Percentiles rank a stretch among this genome's conserved stretches.
phyloP scores from a whole-genome alignment of 768 basidiomycete species.

The Rhizopogon vesiculosus region DNA sequence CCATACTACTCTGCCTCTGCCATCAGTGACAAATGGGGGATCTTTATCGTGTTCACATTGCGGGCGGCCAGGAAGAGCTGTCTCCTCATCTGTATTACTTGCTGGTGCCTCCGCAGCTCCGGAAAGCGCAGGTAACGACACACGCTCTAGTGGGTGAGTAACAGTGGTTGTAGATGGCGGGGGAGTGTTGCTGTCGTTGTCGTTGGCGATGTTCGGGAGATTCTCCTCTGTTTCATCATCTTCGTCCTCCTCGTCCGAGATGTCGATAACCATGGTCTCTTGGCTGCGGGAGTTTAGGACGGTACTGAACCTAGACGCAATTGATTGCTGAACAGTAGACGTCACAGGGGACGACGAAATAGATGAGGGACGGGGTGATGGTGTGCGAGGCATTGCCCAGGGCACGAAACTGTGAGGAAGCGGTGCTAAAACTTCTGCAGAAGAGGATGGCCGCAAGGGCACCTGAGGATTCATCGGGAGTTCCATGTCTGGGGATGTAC shows the following conservation, averaged over 20 bases:
- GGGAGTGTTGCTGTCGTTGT: not conserved
- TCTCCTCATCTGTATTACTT: not conserved
- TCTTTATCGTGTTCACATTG: slow-evolving; percentile 30
- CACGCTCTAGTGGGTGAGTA: slow-evolving; percentile 1
- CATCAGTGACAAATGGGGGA: slow-evolving; percentile 60
- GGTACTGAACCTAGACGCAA: slow-evolving; percentile 22
- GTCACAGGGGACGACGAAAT: not conserved
- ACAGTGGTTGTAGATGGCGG: not conserved
- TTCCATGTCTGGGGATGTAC: not conserved
- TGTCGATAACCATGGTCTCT: slow-evolving; percentile 27
- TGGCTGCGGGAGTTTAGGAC: slow-evolving; percentile 15
- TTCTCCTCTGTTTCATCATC: slow-evolving; percentile 10
- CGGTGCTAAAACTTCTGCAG: slow-evolving; percentile 6
- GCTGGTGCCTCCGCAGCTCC: not conserved
- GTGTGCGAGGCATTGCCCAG: not conserved
- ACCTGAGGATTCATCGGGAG: not conserved
- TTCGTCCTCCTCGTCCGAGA: slow-evolving; percentile 24
- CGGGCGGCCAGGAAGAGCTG: slow-evolving; percentile 4
- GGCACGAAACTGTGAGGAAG: not conserved
- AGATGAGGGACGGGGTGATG: not conserved
- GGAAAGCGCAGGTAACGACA: not conserved
- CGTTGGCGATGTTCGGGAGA: not conserved
- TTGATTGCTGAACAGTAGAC: slow-evolving; percentile 1
- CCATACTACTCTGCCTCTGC: slow-evolving; percentile 56
- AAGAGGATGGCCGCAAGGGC: not conserved